Evolutionary conservation across 208 protist genomes (phyloP).

Genomic region (Wallacemonas rigidus): DNA sequence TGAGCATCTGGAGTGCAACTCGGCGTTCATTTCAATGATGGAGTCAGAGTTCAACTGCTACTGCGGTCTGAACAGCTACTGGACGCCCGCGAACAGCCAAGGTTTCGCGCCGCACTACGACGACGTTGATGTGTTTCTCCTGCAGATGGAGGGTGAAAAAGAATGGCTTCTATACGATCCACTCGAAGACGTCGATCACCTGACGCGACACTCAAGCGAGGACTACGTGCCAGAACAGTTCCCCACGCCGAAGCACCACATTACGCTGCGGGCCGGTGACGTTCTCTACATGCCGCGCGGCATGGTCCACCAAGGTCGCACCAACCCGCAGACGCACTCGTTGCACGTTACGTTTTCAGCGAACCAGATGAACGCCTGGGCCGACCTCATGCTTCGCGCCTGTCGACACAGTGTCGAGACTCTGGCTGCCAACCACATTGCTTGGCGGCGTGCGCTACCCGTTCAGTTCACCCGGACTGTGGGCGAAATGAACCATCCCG

Average conservation of each 20-base stretch:
- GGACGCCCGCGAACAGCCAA: constrained; percentile 90
- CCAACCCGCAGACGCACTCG: constrained; percentile 58
- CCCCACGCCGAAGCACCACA: constrained; percentile 56
- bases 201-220: constrained; percentile 70
- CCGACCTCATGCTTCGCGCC: constrained; percentile 48
- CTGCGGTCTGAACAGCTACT: constrained; percentile 94
- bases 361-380: constrained; percentile 84
- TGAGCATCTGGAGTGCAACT: constrained; percentile 61
- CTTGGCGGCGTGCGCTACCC: constrained; percentile 54
- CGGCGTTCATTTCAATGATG: constrained; percentile 68
- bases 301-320: constrained; percentile 91
- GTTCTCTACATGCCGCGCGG: constrained; percentile 95
- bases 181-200: constrained; percentile 48
- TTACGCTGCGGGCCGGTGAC: constrained; percentile 87
- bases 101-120: constrained; percentile 96
- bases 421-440: constrained; percentile 55
- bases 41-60: constrained; percentile 86
- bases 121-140: constrained; percentile 96
- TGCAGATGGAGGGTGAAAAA: constrained; percentile 95
- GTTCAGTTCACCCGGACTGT: constrained; percentile 32
- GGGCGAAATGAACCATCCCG: constrained; percentile 40
- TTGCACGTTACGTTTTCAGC: constrained; percentile 94
- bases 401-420: constrained; percentile 48
- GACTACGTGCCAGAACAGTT: constrained; percentile 87
- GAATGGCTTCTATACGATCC: constrained; percentile 92